Evolutionary conservation across 2,329 filamentous ascomycete species (phyloP), one percentile per base, ranked within the genome.

Genomic region (Penicillium sp.): DNA sequence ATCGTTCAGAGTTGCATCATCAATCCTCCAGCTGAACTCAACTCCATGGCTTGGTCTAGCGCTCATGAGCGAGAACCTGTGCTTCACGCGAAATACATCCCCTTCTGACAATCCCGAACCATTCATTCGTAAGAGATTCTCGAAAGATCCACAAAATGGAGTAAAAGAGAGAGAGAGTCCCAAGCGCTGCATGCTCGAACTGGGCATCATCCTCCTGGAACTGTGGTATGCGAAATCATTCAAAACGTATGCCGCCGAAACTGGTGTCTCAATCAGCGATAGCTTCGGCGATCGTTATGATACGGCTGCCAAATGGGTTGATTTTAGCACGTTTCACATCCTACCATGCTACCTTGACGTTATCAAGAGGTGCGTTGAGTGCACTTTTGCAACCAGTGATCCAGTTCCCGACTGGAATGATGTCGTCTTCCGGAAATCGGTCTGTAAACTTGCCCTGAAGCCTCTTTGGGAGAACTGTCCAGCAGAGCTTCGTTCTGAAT

Each of bases 131-230:
- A 26, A 26, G 26, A 26, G 26, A 26, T 26, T 26, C 26, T 26
- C 26, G 26, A 26, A 26, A 3, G 26, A 26, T 26, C 26, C 26
- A 26, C 26, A 26, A 26, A 26, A 3, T 3, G 26, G 26, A 26
- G 26, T 26, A 26, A 26, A 26, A 26, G 26, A 26, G 2, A 26
- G 5, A 4, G 26, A 26, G 4, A 30, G 13, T 21, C 13, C 6
- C 29, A 17, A 19, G 8, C 41, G 13, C 51, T 31, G 23, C 23
- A 23, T 29, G 31, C 38, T 53, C 7, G 35, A 59, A 29, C 41
- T 59, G 5, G 56, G 56, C 9, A 53, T 59, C 11, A 7, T 59
- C 8, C 38, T 59, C 15, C 56, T 59, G 1, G 56, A 53, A 17
- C 21, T 59, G 4, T 48, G 21, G 38, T 38, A 59, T 11, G 29